Conservation (phyloP, 176 grass and related monocot genomes). For the Eremochloa ophiuroides region DNA sequence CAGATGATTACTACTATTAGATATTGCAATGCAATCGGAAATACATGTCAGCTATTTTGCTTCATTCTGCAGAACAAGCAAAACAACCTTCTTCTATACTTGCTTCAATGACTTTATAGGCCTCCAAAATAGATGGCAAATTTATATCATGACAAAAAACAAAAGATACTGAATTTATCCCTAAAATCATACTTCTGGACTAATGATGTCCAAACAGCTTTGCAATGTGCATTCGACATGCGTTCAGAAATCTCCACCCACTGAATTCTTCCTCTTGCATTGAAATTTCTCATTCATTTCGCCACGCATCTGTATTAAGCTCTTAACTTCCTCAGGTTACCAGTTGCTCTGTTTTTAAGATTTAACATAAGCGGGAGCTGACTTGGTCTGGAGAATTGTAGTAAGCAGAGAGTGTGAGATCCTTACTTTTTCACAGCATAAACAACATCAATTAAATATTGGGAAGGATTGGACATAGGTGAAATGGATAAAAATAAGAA, state of each 20-base stretch:
- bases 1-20: conserved; percentile 8
- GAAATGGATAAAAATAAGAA: too few relatives aligned
- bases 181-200: conserved; percentile 90
- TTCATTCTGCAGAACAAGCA: too few relatives aligned
- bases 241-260: conserved; percentile 79
- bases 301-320: conserved; percentile 64
- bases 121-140: neutral
- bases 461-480: too few relatives aligned
- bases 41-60: too few relatives aligned
- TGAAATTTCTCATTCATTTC: conserved; percentile 77
- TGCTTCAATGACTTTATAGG: too few relatives aligned
- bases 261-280: conserved; percentile 78
- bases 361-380: conserved; percentile 40
- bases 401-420: too few relatives aligned
- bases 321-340: conserved; percentile 87
- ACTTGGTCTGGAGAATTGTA: too few relatives aligned
- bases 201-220: conserved; percentile 87
- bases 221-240: conserved; percentile 75
- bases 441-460: too few relatives aligned
- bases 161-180: neutral
- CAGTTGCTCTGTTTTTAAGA: conserved; percentile 70
- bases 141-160: neutral
- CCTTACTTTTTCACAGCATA: too few relatives aligned
- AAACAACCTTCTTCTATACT: too few relatives aligned
- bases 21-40: too few relatives aligned